Evolutionary conservation across 2,329 filamentous ascomycete species (phyloP), one percentile per base, ranked within the genome.

Genomic region (Penicillium sp.): DNA sequence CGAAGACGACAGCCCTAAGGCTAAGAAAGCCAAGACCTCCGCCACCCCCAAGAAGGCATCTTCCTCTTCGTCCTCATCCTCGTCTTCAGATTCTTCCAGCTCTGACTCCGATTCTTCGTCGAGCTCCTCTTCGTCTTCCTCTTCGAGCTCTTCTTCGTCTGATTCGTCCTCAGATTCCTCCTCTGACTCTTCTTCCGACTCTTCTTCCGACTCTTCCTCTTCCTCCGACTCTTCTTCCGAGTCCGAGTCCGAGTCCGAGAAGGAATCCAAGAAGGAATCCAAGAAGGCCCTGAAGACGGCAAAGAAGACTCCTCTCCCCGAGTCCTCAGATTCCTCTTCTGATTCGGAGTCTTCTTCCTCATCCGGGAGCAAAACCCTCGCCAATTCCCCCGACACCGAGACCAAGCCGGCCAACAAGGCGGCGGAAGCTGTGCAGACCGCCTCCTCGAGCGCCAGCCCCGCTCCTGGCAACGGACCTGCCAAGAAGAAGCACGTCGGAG

Each of bases 391-490:
- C 6, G 55, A 61, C 37, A 52, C 54, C 17, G 48, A 46, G 28
- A 52, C 58, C 21, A 65, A 66, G 37, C 57, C 56, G 4, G 57
- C 54, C 24, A 41, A 52, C 24, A 59, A 67, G 21, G 54, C 57
- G 10, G 48, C 26, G 4, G 12, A 35, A 21, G 37, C 26, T 4
- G 42, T 17, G 28, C 52, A 56, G n/a, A 70, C 70, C 15, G 67
- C 70, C 10, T 82, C 79, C 3, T 62, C 81, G 39, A 72, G 72
- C 46, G 79, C 80, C 9, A 77, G 78, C 51, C 73, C 61, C 13
- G 65, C 52, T 22, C 61, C 64, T 35, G 51, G 62, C 45, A 61
- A 65, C n/a, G 61, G 54, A 38, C 17, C 54, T 9, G 42, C 58
- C 12, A 64, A 64, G 51, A 68, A 67, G 48, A 73, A 72, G 63